Base-by-base conservation (phyloP, 148 eudicot genomes). In the Chenopodium berlandieri region DNA sequence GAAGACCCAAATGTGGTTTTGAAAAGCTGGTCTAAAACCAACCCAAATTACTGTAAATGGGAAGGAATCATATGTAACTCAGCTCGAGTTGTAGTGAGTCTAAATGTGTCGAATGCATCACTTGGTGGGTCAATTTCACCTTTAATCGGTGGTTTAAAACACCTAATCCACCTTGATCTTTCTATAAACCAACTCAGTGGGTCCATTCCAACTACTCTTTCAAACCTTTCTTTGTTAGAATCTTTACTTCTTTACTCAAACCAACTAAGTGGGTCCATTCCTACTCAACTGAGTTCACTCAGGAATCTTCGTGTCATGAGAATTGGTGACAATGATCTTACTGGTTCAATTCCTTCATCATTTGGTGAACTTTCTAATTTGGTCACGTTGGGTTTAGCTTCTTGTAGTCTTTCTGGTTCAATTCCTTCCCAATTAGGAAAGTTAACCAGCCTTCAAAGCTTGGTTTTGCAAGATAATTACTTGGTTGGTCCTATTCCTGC, bases 141-240 rank as follows among this genome's bases (percentile, higher is more conserved):
- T 1, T 86, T 94, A 50, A 81, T 96, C 70, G 91, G 91, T 75
- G 75, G 67, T 1, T 81, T 96, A 34, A 50, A 37, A 1, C 71
- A 94, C 89, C 94, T 94, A 79, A 85, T 88, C 90, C 91, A 91
- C 87, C 92, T 94, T 82, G 94, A 96, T 82, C 90, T 94, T 67
- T 96, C 98, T n/a, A 80, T 82, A 19, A 96, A 96, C 85, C 81
- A 73, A 2, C 89, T 94, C 62, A 75, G 88, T 19, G 98, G 99
- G 16, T 91, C 95, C 90, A 94, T 96, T n/a, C 98, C 99, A 94
- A 87, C 95, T 79, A 82, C 88, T 86, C 89, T 96, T 27, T 89
- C 97, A 40, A 90, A 89, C 80, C 95, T 96, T 69, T 84, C 95
- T 56, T 83, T 88, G 34, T 86, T 96, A 81, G 56, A 62, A 56